Evolutionary conservation across 768 basidiomycete species (phyloP).

Genomic region (Termitomyces sp.): DNA sequence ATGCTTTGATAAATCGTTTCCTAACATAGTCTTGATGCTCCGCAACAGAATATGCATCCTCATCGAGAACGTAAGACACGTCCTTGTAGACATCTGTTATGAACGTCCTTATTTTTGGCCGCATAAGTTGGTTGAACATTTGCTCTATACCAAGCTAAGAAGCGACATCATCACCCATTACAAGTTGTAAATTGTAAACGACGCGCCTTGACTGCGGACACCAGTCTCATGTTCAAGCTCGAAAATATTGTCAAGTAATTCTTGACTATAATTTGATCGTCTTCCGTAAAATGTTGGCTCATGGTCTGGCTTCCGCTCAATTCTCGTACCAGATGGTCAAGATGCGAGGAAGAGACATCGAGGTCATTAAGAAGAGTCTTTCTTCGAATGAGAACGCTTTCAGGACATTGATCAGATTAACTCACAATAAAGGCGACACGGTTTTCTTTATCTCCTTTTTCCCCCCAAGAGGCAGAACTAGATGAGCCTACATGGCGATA

Average conservation of each 20-base stretch:
- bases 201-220: slow-evolving; percentile 66
- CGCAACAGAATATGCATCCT: slow-evolving; percentile 75
- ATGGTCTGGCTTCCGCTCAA: slow-evolving; percentile 48
- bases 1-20: slow-evolving; percentile 85
- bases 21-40: slow-evolving; percentile 84
- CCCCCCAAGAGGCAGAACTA: slow-evolving; percentile 47
- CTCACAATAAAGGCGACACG: slow-evolving; percentile 78
- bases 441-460: slow-evolving; percentile 78
- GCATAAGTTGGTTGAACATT: slow-evolving; percentile 89
- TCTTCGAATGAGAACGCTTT: neutral
- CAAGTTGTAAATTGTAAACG: neutral
- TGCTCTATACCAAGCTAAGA: slow-evolving; percentile 81
- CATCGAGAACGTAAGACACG: slow-evolving; percentile 82
- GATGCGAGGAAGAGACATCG: slow-evolving; percentile 86
- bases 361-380: slow-evolving; percentile 91
- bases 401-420: slow-evolving; percentile 10
- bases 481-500: slow-evolving; percentile 50
- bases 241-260: slow-evolving; percentile 44
- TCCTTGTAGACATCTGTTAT: slow-evolving; percentile 89
- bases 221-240: slow-evolving; percentile 56
- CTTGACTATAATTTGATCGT: slow-evolving; percentile 47
- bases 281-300: slow-evolving; percentile 59
- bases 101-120: slow-evolving; percentile 80
- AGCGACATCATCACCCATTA: neutral
- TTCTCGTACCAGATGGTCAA: slow-evolving; percentile 76